A percentile compares a stretch with the other conserved stretches of the same genome.
These are phyloP conservation scores for Lepiota subincarnata DNA, from an alignment of 768 basidiomycete genomes.

Conservation along the genomic window DNA sequence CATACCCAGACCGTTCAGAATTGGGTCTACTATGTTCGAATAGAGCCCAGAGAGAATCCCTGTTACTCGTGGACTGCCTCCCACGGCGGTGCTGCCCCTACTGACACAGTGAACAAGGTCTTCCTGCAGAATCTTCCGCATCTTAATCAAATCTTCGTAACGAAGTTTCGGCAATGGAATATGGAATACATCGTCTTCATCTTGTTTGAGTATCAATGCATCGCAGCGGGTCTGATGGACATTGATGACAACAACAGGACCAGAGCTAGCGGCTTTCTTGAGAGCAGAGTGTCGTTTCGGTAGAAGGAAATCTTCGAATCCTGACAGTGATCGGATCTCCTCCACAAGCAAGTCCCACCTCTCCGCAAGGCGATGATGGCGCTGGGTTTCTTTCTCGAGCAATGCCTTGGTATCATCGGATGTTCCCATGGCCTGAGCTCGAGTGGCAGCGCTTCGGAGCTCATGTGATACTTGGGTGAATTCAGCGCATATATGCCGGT, in stretches of 20 bases:
- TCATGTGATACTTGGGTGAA: constrained; percentile 12
- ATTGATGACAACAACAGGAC: constrained; percentile 20
- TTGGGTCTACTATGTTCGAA: too few species aligned
- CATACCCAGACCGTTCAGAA: too few species aligned
- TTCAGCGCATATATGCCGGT: constrained; percentile 14
- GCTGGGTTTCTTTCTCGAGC: constrained; percentile 14
- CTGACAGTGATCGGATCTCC: constrained; percentile 12
- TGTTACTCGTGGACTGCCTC: too few species aligned
- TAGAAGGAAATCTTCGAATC: constrained; percentile 20
- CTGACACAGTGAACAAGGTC: too few species aligned
- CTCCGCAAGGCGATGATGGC: constrained; percentile 16
- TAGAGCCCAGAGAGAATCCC: too few species aligned
- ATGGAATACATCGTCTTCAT: constrained; percentile 7
- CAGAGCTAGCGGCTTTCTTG: constrained; percentile 11
- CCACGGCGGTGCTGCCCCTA: too few species aligned
- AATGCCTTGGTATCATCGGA: background rate
- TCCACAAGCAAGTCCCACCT: constrained; percentile 17
- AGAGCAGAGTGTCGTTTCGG: constrained; percentile 12
- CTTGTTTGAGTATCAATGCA: constrained; percentile 16
- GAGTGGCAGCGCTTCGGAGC: constrained; percentile 11
- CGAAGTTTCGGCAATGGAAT: constrained; percentile 12
- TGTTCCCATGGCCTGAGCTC: background rate
- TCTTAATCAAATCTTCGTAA: background rate
- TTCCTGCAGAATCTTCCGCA: too few species aligned
- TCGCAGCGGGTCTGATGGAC: constrained; percentile 18